Percentiles rank a stretch among this genome's conserved stretches.
phyloP scores from a whole-genome alignment of 805 yeast genomes.

The Wickerhamiella galacta region DNA sequence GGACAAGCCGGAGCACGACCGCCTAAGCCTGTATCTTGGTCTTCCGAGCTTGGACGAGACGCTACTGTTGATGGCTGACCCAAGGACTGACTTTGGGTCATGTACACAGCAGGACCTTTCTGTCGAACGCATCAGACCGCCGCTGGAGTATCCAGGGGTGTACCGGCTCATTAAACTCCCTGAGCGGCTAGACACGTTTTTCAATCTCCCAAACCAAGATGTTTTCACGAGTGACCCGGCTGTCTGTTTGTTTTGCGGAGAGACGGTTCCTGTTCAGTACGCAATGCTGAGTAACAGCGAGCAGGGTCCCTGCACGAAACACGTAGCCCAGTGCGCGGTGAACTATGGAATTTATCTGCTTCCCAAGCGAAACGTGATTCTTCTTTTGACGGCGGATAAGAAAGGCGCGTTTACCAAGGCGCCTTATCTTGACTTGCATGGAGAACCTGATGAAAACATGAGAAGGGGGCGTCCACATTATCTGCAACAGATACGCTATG shows the following conservation, averaged over 20 bases:
- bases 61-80: conserved; percentile 1
- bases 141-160: conserved; percentile 47
- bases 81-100: too few species aligned
- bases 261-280: conserved; percentile 46
- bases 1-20: conserved; percentile 13
- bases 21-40: conserved; percentile 10
- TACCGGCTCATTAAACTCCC: conserved; percentile 52
- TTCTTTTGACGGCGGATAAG: conserved; percentile 48
- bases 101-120: too few species aligned
- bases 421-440: conserved; percentile 75
- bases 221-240: conserved; percentile 48
- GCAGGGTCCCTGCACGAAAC: conserved; percentile 69
- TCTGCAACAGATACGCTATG: conserved; percentile 44
- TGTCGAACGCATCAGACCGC: too few species aligned
- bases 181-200: conserved; percentile 45
- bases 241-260: conserved; percentile 70
- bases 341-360: conserved; percentile 56
- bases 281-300: conserved; percentile 30
- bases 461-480: conserved; percentile 55
- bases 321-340: conserved; percentile 38
- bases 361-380: conserved; percentile 44
- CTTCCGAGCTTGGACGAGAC: conserved; percentile 14
- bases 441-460: conserved; percentile 63
- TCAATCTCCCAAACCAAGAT: conserved; percentile 25
- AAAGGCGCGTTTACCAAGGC: conserved; percentile 74